Evolutionary conservation across 257 asterid genomes (phyloP).

Genomic region (Nicotiana undulata): DNA sequence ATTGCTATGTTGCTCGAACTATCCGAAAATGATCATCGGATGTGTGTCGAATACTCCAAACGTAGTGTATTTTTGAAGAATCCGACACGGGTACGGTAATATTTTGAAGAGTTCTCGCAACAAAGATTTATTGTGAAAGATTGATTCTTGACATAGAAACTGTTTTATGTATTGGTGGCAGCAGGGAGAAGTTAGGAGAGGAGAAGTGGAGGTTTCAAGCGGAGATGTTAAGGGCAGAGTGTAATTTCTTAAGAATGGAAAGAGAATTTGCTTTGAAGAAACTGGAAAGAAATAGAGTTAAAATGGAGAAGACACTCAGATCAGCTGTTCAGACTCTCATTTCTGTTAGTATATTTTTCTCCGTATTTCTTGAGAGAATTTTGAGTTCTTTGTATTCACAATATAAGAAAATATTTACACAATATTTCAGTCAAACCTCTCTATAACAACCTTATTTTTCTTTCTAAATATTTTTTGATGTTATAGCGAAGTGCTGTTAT

Average conservation of each 20-base stretch:
- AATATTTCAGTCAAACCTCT: too few species aligned
- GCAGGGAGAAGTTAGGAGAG: conserved; percentile 23
- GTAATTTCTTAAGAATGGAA: conserved; percentile 66
- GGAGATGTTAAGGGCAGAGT: conserved; percentile 82
- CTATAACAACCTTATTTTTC: too few species aligned
- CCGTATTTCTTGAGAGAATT: background rate
- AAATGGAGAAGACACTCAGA: conserved; percentile 55
- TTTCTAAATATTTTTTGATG: too few species aligned
- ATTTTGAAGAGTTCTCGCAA: too few species aligned
- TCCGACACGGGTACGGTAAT: too few species aligned
- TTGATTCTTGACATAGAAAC: background rate
- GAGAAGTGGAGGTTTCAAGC: conserved; percentile 85
- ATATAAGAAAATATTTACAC: too few species aligned
- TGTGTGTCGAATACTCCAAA: too few species aligned
- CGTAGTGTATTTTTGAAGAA: too few species aligned
- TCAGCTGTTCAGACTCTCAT: conserved; percentile 73
- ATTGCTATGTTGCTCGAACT: too few species aligned
- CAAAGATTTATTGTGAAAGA: background rate
- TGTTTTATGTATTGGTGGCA: background rate
- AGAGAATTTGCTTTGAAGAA: conserved; percentile 68
- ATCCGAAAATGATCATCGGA: too few species aligned
- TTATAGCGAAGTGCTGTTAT: too few species aligned
- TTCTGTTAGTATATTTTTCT: conserved; percentile 38
- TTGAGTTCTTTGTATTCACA: too few species aligned
- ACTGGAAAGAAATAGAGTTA: conserved; percentile 53